phyloP scores from a whole-genome alignment of 2,329 filamentous ascomycete species.

The Ophiocordyceps robertsii region DNA sequence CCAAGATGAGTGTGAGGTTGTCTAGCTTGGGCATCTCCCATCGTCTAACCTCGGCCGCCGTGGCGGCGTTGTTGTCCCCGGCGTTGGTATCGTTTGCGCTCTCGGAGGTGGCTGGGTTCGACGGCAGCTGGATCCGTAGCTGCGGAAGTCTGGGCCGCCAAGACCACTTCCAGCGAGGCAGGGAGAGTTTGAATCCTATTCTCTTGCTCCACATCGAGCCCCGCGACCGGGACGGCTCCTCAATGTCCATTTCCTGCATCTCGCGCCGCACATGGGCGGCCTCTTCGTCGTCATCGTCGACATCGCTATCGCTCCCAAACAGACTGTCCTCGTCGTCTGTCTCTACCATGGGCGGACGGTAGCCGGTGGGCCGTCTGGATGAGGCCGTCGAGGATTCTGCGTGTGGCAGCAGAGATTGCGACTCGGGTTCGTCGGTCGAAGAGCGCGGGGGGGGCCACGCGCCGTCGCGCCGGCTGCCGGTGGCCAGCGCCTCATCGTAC shows the following conservation, averaged over 20 bases:
- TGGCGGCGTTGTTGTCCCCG: conserved; percentile 9
- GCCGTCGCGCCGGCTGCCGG: conserved; percentile 18
- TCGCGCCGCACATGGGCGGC: conserved; percentile 61
- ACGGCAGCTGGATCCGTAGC: conserved; percentile 34
- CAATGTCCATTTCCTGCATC: conserved; percentile 80
- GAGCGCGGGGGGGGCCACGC: conserved; percentile 31
- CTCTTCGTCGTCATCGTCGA: conserved; percentile 33
- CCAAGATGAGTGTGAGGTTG: conserved; percentile 35
- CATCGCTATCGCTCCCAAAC: conserved; percentile 34
- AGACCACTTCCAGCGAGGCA: conserved; percentile 41
- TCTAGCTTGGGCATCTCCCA: conserved; percentile 24
- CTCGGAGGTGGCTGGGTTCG: conserved; percentile 14
- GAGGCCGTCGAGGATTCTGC: conserved; percentile 26
- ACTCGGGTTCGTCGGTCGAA: conserved; percentile 58
- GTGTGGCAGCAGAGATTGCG: conserved; percentile 58
- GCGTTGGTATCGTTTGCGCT: conserved; percentile 4
- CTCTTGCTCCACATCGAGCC: conserved; percentile 40
- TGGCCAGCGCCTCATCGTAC: conserved; percentile 27
- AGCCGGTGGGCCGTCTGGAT: conserved; percentile 39
- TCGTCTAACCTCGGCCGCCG: conserved; percentile 7
- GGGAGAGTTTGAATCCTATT: conserved; percentile 36
- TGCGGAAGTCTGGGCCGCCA: conserved; percentile 41
- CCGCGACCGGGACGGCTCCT: conserved; percentile 44
- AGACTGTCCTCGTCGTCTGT: conserved; percentile 52
- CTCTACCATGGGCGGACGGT: conserved; percentile 72